phyloP scores from a whole-genome alignment of 305 asterid genomes.

The Solanum hybrid region DNA sequence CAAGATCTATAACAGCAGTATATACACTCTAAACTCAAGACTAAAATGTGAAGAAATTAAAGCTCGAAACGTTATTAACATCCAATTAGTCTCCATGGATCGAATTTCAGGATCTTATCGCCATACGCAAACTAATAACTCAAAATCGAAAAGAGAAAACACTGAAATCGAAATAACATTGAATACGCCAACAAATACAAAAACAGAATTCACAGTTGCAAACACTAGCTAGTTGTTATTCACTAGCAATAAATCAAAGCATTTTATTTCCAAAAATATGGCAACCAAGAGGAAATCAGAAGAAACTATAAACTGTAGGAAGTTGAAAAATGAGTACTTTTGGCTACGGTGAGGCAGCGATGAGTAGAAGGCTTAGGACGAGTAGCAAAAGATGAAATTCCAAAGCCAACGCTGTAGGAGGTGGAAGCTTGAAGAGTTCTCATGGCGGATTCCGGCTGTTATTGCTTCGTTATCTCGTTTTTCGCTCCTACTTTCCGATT shows the following conservation, averaged over 20 bases:
- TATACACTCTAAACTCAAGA: not conserved
- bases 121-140: not conserved
- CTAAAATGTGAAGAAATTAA: not conserved
- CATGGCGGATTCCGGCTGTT: conserved; percentile 20
- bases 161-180: not conserved
- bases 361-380: conserved; percentile 21
- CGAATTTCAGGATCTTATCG: not conserved
- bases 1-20: not conserved
- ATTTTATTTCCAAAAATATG: not conserved
- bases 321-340: conserved; percentile 24
- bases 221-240: not conserved
- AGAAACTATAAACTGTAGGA: not conserved
- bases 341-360: conserved; percentile 29
- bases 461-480: not conserved
- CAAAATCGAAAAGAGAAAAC: not conserved
- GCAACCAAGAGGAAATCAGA: not conserved
- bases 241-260: not conserved
- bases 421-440: conserved; percentile 41
- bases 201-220: not conserved
- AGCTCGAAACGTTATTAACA: conserved; percentile 3
- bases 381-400: conserved; percentile 23
- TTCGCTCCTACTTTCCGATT: not conserved
- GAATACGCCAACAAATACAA: not conserved
- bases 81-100: not conserved
- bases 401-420: conserved; percentile 35